These are phyloP conservation scores for Paramyrothecium sp. DNA, from an alignment of 2,329 filamentous ascomycete species.

Conservation along the genomic window DNA sequence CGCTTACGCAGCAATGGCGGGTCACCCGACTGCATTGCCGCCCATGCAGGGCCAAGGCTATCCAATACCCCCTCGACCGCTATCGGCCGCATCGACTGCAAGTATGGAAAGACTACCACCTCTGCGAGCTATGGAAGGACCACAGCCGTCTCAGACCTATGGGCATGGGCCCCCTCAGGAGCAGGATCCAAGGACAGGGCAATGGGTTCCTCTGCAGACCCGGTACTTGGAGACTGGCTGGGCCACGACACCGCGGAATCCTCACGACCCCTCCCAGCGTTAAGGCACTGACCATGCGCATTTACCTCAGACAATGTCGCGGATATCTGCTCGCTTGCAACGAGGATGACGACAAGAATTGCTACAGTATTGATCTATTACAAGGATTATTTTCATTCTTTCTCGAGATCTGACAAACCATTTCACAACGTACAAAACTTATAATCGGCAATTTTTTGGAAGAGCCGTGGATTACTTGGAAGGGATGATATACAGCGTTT, in stretches of 20 bases:
- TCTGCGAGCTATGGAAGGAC: conserved; percentile 42
- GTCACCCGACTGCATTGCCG: conserved; percentile 35
- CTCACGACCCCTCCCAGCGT: conserved; percentile 15
- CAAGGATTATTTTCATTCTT: too few species aligned
- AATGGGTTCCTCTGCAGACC: conserved; percentile 31
- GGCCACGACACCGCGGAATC: conserved; percentile 28
- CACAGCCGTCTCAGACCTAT: conserved; percentile 16
- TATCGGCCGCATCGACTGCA: conserved; percentile 33
- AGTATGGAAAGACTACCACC: conserved; percentile 46
- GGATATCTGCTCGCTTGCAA: neutral
- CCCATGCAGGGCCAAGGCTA: conserved; percentile 39
- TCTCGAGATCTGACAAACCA: too few species aligned
- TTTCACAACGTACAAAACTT: too few species aligned
- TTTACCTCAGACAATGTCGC: conserved; percentile 1
- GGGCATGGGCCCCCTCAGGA: conserved; percentile 27
- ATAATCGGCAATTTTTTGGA: too few species aligned
- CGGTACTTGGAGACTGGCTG: conserved; percentile 32
- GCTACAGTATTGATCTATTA: too few species aligned
- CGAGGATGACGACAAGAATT: neutral
- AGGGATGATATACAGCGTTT: conserved; percentile 22
- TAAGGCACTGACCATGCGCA: conserved; percentile 2
- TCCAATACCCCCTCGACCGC: conserved; percentile 33
- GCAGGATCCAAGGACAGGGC: conserved; percentile 32
- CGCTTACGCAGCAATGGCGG: conserved; percentile 34
- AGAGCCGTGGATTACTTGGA: conserved; percentile 10